Base-by-base conservation (phyloP, 306 rosid species). In the Pterocarpus macrocarpus region DNA sequence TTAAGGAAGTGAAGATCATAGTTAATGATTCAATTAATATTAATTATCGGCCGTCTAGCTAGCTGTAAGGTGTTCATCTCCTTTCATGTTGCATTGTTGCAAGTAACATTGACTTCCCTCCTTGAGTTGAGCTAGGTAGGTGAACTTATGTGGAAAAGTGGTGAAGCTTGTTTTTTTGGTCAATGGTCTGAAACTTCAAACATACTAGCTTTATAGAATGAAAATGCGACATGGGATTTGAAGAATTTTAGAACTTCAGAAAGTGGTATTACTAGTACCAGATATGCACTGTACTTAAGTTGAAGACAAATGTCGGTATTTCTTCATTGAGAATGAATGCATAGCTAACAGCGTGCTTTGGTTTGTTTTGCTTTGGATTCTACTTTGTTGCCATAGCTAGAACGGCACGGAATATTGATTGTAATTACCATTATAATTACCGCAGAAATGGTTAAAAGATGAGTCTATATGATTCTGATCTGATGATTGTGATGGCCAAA, bases 321-420 rank as follows among this genome's bases (percentile, higher is more conserved):
- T 49, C 28, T 44, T 45, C 5, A 5, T 3, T 67, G 34, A 2
- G 22, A 12, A 63, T 63, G 22, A 33, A 36, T 8, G 2, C 8
- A 38, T 2, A 9, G 12, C 16, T 3, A n/a, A 11, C 53, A 47
- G 10, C 53, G 9, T 47, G 80, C 80, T 63, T 8, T 22, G 41
- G 14, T 7, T 3, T 52, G 81, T 70, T 65, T 33, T 34, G 68
- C 8, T 34, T 66, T 43, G 71, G 77, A 79, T 79, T 47, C 77
- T 79, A 33, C n/a, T 45, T 16, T 7, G 15, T 9, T 41, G 12
- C 52, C 41, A 35, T 59, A 7, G 67, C 33, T 34, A 28, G 34
- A 58, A 55, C n/a, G 34, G 52, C 14, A 38, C 35, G 52, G 52
- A 16, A 13, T 71, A 7, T 65, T 43, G 47, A 43, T 5, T 2